These are phyloP conservation scores for Erodium trifolium DNA, from an alignment of 441 rosid species.

Conservation along the genomic window DNA sequence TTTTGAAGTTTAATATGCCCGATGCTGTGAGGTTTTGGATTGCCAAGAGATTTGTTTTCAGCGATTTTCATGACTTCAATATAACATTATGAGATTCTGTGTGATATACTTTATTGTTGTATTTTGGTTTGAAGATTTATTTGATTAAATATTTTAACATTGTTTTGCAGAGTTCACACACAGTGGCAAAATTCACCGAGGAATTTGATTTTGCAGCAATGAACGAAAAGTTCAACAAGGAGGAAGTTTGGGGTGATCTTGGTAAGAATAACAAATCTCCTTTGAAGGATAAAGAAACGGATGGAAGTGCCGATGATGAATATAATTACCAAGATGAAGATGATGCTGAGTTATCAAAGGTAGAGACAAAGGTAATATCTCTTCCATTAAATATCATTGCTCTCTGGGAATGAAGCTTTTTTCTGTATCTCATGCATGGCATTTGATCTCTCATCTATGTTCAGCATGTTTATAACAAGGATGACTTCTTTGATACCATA, in stretches of 20 bases:
- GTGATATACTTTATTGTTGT: not conserved
- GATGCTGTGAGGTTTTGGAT: not conserved
- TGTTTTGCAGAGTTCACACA: slow-evolving; percentile 46
- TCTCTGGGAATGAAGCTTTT: slow-evolving; percentile 5
- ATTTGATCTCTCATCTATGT: slow-evolving; percentile 13
- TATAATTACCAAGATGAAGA: slow-evolving; percentile 42
- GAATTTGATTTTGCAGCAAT: slow-evolving; percentile 85
- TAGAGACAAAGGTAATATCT: slow-evolving; percentile 34
- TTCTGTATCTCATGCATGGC: not conserved
- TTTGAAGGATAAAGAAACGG: slow-evolving; percentile 37
- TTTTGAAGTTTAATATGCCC: not conserved
- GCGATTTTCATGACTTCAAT: not conserved
- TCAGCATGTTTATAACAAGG: slow-evolving; percentile 72
- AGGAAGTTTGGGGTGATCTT: slow-evolving; percentile 59
- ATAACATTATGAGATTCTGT: not conserved
- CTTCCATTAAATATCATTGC: not conserved
- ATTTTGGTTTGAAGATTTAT: not conserved
- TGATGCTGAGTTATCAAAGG: slow-evolving; percentile 39
- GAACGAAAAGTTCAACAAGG: slow-evolving; percentile 53
- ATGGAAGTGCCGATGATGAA: slow-evolving; percentile 42
- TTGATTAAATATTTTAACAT: not conserved
- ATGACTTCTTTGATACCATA: slow-evolving; percentile 78
- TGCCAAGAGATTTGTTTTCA: not conserved
- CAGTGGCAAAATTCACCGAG: slow-evolving; percentile 66
- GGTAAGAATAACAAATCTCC: slow-evolving; percentile 52